phyloP scores from a whole-genome alignment of 805 yeast genomes.

The Schwanniomyces polymorphus region DNA sequence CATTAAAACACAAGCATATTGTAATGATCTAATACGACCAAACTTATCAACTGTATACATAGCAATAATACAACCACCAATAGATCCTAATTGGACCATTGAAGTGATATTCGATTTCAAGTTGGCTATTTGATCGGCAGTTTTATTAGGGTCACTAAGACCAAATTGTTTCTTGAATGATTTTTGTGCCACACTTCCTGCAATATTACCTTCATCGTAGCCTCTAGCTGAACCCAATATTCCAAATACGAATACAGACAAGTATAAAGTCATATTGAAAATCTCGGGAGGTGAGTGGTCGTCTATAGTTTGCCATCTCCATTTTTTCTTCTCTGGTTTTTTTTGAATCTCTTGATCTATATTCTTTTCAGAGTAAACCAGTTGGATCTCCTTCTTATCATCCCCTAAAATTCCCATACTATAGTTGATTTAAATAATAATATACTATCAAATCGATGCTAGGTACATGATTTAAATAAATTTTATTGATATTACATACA shows the following conservation, averaged over 20 bases:
- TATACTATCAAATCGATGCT: background rate
- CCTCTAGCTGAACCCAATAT: conserved; percentile 58
- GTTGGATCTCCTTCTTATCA: background rate
- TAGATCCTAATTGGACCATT: conserved; percentile 59
- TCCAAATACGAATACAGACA: conserved; percentile 51
- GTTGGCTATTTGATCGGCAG: conserved; percentile 40
- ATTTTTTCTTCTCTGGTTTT: conserved; percentile 1
- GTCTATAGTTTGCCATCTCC: conserved; percentile 11
- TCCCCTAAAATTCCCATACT: background rate
- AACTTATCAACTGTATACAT: conserved; percentile 48
- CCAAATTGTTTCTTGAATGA: conserved; percentile 47
- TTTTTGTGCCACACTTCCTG: conserved; percentile 45
- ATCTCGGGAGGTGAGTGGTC: conserved; percentile 44
- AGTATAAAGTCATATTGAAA: conserved; percentile 46
- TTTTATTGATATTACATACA: too few species aligned
- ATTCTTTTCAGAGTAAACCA: background rate
- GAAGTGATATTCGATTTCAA: conserved; percentile 53
- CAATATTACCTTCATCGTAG: conserved; percentile 53
- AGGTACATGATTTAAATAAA: too few species aligned
- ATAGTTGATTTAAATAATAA: too few species aligned
- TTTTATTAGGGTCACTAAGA: conserved; percentile 36
- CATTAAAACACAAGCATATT: conserved; percentile 44
- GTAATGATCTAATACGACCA: conserved; percentile 52
- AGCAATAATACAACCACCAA: conserved; percentile 54
- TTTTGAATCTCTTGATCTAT: background rate